Conservation (phyloP, 148 eudicot genomes). For the Rheum nobile region DNA sequence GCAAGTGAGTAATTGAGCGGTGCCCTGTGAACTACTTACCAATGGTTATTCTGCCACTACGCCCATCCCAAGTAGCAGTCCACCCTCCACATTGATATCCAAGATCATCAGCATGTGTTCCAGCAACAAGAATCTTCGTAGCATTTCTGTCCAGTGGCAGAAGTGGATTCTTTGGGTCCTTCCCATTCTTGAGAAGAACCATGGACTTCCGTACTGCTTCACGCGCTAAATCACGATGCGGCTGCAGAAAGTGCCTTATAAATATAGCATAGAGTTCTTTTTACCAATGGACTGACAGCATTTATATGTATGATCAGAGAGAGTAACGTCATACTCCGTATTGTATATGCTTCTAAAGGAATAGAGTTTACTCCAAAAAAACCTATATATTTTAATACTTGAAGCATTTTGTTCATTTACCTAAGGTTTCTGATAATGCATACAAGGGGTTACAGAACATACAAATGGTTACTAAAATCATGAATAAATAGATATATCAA, state of each 20-base stretch:
- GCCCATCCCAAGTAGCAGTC: slow-evolving; percentile 73
- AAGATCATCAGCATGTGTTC: slow-evolving; percentile 93
- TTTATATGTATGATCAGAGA: not conserved
- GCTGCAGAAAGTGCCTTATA: slow-evolving; percentile 21
- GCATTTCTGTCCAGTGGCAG: slow-evolving; percentile 65
- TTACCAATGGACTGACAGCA: not conserved
- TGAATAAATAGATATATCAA: not conserved
- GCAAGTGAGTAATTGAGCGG: too few species aligned
- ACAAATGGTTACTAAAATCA: not conserved
- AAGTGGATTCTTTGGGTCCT: slow-evolving; percentile 48
- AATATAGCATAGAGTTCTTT: not conserved
- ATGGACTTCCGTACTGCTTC: slow-evolving; percentile 92
- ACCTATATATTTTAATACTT: too few species aligned
- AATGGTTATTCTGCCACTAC: slow-evolving; percentile 76
- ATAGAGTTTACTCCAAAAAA: too few species aligned
- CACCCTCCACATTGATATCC: slow-evolving; percentile 99
- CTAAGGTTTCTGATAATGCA: not conserved
- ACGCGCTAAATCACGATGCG: slow-evolving; percentile 83
- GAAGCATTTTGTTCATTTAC: not conserved
- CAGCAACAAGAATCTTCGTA: slow-evolving; percentile 73
- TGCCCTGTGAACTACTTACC: slow-evolving; percentile 31
- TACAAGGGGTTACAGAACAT: not conserved
- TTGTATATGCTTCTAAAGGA: not conserved
- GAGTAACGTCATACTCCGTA: not conserved
- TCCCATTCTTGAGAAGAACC: slow-evolving; percentile 86